These are phyloP conservation scores for Helichrysum umbraculigerum DNA, from an alignment of 129 eudicot species.

Conservation along the genomic window DNA sequence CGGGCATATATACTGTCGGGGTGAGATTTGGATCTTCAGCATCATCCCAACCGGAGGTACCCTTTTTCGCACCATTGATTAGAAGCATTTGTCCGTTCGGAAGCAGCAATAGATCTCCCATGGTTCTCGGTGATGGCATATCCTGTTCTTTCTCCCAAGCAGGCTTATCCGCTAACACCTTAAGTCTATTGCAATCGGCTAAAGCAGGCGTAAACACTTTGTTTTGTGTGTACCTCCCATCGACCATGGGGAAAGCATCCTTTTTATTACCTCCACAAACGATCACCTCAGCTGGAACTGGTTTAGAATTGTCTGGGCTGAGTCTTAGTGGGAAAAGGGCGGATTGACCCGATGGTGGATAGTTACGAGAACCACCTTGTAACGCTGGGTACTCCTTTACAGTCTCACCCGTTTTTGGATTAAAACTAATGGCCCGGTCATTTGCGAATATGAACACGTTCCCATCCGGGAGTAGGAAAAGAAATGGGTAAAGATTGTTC, in stretches of 20 bases:
- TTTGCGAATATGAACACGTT: slow-evolving; percentile 79
- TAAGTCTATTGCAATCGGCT: slow-evolving; percentile 60
- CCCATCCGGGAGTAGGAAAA: slow-evolving; percentile 60
- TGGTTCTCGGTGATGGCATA: slow-evolving; percentile 66
- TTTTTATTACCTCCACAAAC: slow-evolving; percentile 73
- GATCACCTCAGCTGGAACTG: slow-evolving; percentile 41
- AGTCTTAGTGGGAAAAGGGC: slow-evolving; percentile 72
- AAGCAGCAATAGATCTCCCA: slow-evolving; percentile 72
- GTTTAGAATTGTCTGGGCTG: neutral
- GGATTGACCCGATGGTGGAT: slow-evolving; percentile 70
- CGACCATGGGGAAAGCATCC: slow-evolving; percentile 45
- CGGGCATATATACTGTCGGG: slow-evolving; percentile 56
- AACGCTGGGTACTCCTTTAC: slow-evolving; percentile 49
- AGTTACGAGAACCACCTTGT: slow-evolving; percentile 74
- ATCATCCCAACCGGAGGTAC: slow-evolving; percentile 74
- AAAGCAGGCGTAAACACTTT: slow-evolving; percentile 48
- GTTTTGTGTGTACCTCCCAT: slow-evolving; percentile 33
- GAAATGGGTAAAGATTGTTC: slow-evolving; percentile 84
- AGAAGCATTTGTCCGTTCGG: slow-evolving; percentile 68
- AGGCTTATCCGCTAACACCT: slow-evolving; percentile 11
- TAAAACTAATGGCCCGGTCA: slow-evolving; percentile 47
- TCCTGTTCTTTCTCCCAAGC: slow-evolving; percentile 70
- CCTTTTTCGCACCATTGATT: slow-evolving; percentile 69
- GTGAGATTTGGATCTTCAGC: slow-evolving; percentile 57
- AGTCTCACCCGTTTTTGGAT: slow-evolving; percentile 40